A percentile compares a stretch with the other conserved stretches of the same genome.
phyloP scores from a whole-genome alignment of 306 rosid species.

The Hippophae rhamnoides region DNA sequence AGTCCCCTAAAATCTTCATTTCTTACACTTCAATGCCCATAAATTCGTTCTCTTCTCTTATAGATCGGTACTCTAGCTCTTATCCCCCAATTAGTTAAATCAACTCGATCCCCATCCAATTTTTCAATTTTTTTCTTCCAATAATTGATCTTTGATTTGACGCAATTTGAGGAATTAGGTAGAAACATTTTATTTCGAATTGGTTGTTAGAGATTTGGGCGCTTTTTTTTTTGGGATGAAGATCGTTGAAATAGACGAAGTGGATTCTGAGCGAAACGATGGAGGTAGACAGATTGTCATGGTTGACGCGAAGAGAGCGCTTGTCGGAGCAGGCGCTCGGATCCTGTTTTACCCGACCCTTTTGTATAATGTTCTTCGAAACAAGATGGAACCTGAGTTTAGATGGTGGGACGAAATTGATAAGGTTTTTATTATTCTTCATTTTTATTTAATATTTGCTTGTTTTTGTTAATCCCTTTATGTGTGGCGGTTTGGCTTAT shows the following conservation, averaged over 20 bases:
- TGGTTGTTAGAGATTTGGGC: constrained; percentile 1
- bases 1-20: too few relatives aligned
- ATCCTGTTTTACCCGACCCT: constrained; percentile 92
- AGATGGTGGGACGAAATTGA: constrained; percentile 99
- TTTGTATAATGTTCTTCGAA: constrained; percentile 91
- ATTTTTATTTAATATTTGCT: not conserved
- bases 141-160: not conserved
- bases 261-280: constrained; percentile 35
- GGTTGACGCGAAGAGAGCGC: constrained; percentile 77
- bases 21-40: too few relatives aligned
- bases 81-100: too few relatives aligned
- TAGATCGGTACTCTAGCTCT: too few relatives aligned
- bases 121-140: too few relatives aligned
- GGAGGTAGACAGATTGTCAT: constrained; percentile 49
- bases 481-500: too few relatives aligned
- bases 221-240: constrained; percentile 36
- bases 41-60: too few relatives aligned
- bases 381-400: constrained; percentile 87
- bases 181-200: not conserved
- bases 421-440: constrained; percentile 43
- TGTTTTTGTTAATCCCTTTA: too few relatives aligned
- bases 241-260: constrained; percentile 79
- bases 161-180: constrained; percentile 14
- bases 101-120: too few relatives aligned
- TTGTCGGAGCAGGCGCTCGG: constrained; percentile 94